Conservation (phyloP, 176 grass and related monocot genomes). For the Juncus inflexus region DNA sequence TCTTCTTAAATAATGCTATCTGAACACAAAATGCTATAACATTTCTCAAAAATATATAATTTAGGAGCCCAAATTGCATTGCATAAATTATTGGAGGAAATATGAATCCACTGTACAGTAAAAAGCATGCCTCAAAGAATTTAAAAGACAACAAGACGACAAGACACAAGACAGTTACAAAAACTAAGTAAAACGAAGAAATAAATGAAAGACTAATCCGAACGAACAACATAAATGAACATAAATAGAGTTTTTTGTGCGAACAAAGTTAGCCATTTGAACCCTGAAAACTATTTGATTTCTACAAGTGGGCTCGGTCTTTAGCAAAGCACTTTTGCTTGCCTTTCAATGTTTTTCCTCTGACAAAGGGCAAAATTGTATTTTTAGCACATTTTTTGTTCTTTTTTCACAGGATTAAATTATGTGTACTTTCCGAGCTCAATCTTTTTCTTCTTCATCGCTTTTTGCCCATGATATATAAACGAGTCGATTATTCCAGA, state of each 20-base stretch:
- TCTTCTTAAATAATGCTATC: no score
- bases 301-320: neutral
- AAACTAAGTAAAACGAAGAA: conserved; percentile 7
- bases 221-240: conserved; percentile 12
- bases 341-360: neutral
- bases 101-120: conserved; percentile 19
- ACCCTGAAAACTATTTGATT: no score
- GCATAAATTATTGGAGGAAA: neutral
- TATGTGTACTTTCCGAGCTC: conserved; percentile 90
- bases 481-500: conserved; percentile 96
- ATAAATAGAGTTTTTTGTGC: neutral
- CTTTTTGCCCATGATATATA: conserved; percentile 86
- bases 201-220: neutral
- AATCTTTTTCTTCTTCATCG: conserved; percentile 85
- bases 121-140: conserved; percentile 26
- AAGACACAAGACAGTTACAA: conserved; percentile 20
- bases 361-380: conserved; percentile 20
- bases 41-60: no score
- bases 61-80: neutral
- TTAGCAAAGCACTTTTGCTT: conserved; percentile 12
- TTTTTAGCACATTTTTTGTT: conserved; percentile 15
- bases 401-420: conserved; percentile 25
- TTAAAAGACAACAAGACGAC: conserved; percentile 13
- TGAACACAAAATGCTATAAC: no score
- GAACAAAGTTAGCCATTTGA: conserved; percentile 12